Evolutionary conservation across 352 stramenopile species (phyloP).

Genomic region (Phytophthora europaea): DNA sequence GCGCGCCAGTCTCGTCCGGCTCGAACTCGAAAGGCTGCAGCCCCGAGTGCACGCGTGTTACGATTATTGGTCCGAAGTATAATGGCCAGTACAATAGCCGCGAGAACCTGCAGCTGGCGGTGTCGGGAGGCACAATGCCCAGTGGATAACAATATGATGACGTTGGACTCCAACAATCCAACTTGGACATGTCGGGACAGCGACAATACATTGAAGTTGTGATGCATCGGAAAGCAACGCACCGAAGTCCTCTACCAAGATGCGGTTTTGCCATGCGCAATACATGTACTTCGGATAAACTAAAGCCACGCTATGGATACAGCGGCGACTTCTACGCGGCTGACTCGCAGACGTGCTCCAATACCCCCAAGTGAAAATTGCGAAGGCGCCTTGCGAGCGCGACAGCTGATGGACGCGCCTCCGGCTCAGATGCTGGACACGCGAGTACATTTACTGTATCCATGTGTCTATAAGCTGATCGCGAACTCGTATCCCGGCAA

Average conservation of each 20-base stretch:
- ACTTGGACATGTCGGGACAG: background rate
- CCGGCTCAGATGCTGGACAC: slow-evolving; percentile 11
- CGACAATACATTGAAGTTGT: slow-evolving; percentile 32
- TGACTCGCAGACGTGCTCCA: background rate
- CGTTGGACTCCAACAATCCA: background rate
- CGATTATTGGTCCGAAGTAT: too few species aligned
- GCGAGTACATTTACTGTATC: background rate
- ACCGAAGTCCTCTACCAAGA: slow-evolving; percentile 17
- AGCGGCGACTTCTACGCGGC: background rate
- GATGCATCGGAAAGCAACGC: slow-evolving; percentile 5
- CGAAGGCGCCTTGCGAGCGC: slow-evolving; percentile 12
- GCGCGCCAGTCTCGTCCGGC: too few species aligned
- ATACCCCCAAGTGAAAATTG: slow-evolving; percentile 7
- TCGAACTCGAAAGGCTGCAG: too few species aligned
- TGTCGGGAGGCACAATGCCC: background rate
- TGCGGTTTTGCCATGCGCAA: background rate
- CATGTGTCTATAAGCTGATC: slow-evolving; percentile 15
- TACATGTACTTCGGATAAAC: background rate
- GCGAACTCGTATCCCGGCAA: slow-evolving; percentile 26
- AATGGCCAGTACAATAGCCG: too few species aligned
- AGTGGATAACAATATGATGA: background rate
- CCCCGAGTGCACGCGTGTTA: too few species aligned
- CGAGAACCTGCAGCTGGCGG: background rate
- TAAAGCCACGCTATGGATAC: background rate
- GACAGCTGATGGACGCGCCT: slow-evolving; percentile 29